A percentile compares a stretch with the other conserved stretches of the same genome.
Conservation (phyloP, 306 rosid species). For the Lathyrus sativus region DNA sequence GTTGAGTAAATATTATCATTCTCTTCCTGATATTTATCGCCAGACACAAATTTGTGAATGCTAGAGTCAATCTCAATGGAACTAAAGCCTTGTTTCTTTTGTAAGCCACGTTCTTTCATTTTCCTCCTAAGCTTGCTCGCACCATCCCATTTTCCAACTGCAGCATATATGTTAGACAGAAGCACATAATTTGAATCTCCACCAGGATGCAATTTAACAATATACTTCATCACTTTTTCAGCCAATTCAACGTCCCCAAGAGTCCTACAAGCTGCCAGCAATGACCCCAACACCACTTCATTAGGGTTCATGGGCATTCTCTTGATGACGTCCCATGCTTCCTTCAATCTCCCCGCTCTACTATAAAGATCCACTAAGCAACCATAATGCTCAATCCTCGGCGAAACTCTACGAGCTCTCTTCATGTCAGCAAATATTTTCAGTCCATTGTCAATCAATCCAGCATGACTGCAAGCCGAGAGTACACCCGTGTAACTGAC, state of each 20-base stretch:
- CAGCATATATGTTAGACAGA: conserved; percentile 80
- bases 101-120: conserved; percentile 73
- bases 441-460: conserved; percentile 67
- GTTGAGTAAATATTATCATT: conserved; percentile 44
- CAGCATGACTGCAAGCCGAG: conserved; percentile 83
- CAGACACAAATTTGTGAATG: conserved; percentile 74
- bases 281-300: conserved; percentile 83
- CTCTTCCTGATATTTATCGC: conserved; percentile 68
- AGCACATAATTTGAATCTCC: conserved; percentile 86
- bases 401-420: conserved; percentile 51
- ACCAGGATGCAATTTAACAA: conserved; percentile 55
- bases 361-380: conserved; percentile 85
- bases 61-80: conserved; percentile 74
- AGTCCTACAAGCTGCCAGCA: conserved; percentile 86
- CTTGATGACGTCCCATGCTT: conserved; percentile 61
- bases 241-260: conserved; percentile 67
- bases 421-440: conserved; percentile 64
- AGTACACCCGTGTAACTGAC: conserved; percentile 89
- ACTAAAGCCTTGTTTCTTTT: conserved; percentile 73
- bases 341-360: conserved; percentile 82
- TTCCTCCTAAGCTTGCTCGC: conserved; percentile 65
- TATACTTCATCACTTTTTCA: conserved; percentile 68
- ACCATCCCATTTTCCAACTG: conserved; percentile 79
- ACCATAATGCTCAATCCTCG: conserved; percentile 83
- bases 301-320: conserved; percentile 87